A percentile compares a stretch with the other conserved stretches of the same genome.
phyloP scores from a whole-genome alignment of 2,329 filamentous ascomycete genomes.

The Ophiocordyceps sinensis region DNA sequence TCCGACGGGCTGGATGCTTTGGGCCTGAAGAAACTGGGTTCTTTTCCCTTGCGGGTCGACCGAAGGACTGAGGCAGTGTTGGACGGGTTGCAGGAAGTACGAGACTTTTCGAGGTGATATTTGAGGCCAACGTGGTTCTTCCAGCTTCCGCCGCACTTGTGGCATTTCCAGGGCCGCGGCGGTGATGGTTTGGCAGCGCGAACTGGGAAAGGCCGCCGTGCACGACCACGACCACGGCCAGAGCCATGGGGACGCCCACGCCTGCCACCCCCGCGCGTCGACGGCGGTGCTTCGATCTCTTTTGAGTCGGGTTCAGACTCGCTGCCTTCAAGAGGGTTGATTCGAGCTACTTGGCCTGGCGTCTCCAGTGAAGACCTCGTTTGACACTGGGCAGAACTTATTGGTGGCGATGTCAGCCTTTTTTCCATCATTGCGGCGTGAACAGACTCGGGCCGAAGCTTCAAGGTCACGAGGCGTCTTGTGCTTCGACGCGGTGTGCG shows the following conservation, averaged over 20 bases:
- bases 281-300: neutral
- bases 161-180: constrained; percentile 27
- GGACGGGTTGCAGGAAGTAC: constrained; percentile 36
- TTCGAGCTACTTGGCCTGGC: no score
- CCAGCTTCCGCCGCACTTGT: constrained; percentile 38
- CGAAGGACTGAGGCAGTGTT: constrained; percentile 7
- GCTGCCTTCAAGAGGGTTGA: no score
- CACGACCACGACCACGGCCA: constrained; percentile 4
- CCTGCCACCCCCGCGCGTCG: constrained; percentile 2
- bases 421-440: no score
- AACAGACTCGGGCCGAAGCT: no score
- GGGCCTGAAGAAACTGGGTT: constrained; percentile 1
- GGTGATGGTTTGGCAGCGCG: constrained; percentile 4
- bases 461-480: no score
- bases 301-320: no score
- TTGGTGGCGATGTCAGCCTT: no score
- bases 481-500: no score
- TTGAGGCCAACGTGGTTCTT: constrained; percentile 44
- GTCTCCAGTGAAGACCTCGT: no score
- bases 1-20: neutral
- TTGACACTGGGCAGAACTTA: no score
- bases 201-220: constrained; percentile 3
- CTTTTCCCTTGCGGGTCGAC: constrained; percentile 7
- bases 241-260: neutral
- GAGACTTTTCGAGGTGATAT: constrained; percentile 42